phyloP scores from a whole-genome alignment of 163 green algal species.

The Scenedesmus sp. region DNA sequence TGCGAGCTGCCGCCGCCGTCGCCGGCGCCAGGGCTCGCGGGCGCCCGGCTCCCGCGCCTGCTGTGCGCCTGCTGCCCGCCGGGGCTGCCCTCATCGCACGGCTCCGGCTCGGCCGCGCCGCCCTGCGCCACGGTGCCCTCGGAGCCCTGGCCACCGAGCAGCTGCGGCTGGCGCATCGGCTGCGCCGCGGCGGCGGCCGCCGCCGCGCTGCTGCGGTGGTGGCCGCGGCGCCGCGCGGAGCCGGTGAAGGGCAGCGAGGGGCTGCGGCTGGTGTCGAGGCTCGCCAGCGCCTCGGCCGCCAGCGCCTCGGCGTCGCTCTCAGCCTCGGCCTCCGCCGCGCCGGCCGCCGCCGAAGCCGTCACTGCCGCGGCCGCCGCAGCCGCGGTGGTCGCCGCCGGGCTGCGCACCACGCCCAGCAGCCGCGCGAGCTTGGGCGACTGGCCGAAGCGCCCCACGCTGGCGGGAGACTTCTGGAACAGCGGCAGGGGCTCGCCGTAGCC shows the following conservation, averaged over 20 bases:
- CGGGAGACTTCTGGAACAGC: conserved; percentile 26
- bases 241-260: conserved; percentile 26
- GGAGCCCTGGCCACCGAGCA: neutral
- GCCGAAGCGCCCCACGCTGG: neutral
- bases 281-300: conserved; percentile 36
- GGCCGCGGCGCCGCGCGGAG: neutral
- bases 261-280: conserved; percentile 34
- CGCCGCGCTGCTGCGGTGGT: neutral
- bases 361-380: neutral
- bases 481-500: neutral
- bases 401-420: conserved; percentile 3
- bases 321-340: neutral
- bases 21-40: neutral
- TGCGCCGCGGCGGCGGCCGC: conserved; percentile 25
- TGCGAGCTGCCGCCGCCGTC: neutral
- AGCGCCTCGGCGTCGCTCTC: conserved; percentile 32
- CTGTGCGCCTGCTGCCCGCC: conserved; percentile 6
- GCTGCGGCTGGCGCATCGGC: conserved; percentile 18
- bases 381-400: neutral
- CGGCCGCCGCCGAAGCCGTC: neutral
- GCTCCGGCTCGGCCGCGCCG: neutral
- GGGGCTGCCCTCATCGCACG: conserved; percentile 7
- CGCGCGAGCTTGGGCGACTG: neutral
- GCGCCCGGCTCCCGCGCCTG: neutral
- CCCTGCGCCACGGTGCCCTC: conserved; percentile 7